These are phyloP conservation scores for Termitomyces sp. DNA, from an alignment of 768 basidiomycete species.

Conservation along the genomic window DNA sequence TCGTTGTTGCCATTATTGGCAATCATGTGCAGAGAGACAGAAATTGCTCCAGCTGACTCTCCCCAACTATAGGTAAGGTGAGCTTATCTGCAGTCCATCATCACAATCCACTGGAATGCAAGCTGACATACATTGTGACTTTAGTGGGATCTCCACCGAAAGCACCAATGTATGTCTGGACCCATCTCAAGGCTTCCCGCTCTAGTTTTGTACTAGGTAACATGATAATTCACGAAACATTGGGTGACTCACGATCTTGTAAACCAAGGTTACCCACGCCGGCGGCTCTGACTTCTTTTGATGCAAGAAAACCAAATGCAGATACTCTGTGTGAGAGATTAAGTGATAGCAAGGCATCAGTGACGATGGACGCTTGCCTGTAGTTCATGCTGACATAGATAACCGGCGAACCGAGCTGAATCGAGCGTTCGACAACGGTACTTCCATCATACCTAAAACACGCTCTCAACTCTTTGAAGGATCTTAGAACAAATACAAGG, in stretches of 20 bases:
- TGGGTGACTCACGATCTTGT: constrained; percentile 40
- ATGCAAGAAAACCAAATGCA: constrained; percentile 40
- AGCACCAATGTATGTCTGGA: constrained; percentile 49
- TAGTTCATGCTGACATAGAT: constrained; percentile 54
- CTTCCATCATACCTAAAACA: constrained; percentile 33
- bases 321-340: background rate
- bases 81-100: background rate
- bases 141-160: constrained; percentile 57
- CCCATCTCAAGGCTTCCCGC: constrained; percentile 43
- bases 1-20: constrained; percentile 38
- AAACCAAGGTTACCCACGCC: constrained; percentile 53
- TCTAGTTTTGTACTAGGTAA: background rate
- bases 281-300: constrained; percentile 36
- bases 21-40: constrained; percentile 44
- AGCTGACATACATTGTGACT: constrained; percentile 37
- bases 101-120: background rate
- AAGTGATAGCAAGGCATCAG: background rate
- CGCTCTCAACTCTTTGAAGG: background rate
- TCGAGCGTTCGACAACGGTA: constrained; percentile 36
- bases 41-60: constrained; percentile 53
- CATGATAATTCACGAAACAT: background rate
- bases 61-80: constrained; percentile 35
- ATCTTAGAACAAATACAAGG: constrained; percentile 14
- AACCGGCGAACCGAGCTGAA: constrained; percentile 33
- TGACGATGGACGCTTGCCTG: constrained; percentile 14